Base-by-base conservation (phyloP, 2,329 filamentous ascomycete species). In the Penicillium sp. region DNA sequence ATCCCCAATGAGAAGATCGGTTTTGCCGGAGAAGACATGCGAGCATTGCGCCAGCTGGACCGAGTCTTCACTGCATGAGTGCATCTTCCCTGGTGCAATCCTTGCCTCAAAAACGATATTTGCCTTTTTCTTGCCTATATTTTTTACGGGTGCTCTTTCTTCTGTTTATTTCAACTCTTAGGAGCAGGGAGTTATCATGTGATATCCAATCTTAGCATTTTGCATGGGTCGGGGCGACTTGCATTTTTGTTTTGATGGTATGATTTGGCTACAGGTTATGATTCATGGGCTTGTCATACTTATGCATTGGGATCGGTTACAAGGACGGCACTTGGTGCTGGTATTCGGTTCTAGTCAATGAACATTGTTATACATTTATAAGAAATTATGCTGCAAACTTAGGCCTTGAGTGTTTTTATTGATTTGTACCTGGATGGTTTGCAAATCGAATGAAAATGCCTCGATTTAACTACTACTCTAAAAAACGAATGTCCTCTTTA, bases 31-130 rank as follows among this genome's bases (percentile, higher is more conserved):
- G 81, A 85, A 57, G 82, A 85, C 48, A 74, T 73, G 44, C 70
- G 80, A 48, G 80, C 80, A 1, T 60, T 85, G 30, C 72, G 78
- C 46, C 79, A 84, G 56, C 66, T 86, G 33, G 78, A 86, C 60
- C 63, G 68, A 14, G 71, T 70, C 1, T 75, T 74, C 36, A 65
- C 55, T 6, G 62, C 62, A 25, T 67, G 44, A 57, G 9, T 12
- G 16, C 14, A 7, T 27, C 25, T 11, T 13, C 4, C 6, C 12
- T 4, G 20, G 31, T 35, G 30, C 26, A 13, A 16, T 28, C 26
- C 18, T 23, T 16, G 18, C 33, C 12, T 30, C 20, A 17, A 32
- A 22, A 22, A 9, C 9, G 5, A 9, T 22, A n/a, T n/a, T n/a
- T n/a, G n/a, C n/a, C n/a, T n/a, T n/a, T n/a, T n/a, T n/a, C n/a